Percentiles rank a stretch among this genome's conserved stretches.
Evolutionary conservation across 2,329 filamentous ascomycete species (phyloP).

Genomic region (Ilyonectria robusta): DNA sequence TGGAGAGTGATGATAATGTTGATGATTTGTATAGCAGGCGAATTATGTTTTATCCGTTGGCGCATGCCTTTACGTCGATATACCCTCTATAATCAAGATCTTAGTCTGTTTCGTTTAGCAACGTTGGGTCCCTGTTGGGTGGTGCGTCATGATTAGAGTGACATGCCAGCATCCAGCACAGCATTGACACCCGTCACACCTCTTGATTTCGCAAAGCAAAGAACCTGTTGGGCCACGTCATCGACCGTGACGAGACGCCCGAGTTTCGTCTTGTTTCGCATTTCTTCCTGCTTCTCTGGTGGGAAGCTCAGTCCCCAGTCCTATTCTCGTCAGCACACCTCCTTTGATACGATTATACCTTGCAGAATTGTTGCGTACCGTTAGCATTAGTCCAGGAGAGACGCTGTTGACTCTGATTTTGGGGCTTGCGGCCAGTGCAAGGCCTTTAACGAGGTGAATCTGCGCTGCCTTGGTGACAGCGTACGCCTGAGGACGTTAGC

Average conservation of each 20-base stretch:
- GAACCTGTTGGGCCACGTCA: constrained; percentile 69
- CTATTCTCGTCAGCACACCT: constrained; percentile 33
- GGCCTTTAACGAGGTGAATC: constrained; percentile 68
- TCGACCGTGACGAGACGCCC: constrained; percentile 69
- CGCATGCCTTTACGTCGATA: constrained; percentile 17
- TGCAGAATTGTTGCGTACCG: constrained; percentile 48
- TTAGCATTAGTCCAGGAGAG: constrained; percentile 67
- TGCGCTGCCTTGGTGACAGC: constrained; percentile 83
- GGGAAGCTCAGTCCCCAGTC: constrained; percentile 77
- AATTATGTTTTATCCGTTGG: neutral
- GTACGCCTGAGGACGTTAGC: constrained; percentile 69
- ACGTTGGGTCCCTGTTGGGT: neutral
- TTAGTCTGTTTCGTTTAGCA: constrained; percentile 3
- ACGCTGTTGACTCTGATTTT: constrained; percentile 73
- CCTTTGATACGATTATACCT: neutral
- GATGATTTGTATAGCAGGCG: neutral
- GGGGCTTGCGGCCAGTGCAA: constrained; percentile 67
- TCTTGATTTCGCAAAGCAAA: constrained; percentile 62
- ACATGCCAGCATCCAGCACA: constrained; percentile 58
- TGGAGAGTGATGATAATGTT: constrained; percentile 59
- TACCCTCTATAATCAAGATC: constrained; percentile 10
- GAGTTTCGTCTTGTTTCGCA: constrained; percentile 70
- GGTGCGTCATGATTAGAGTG: constrained; percentile 5
- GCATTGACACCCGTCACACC: constrained; percentile 68
- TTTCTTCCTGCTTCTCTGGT: constrained; percentile 67